phyloP scores from a whole-genome alignment of 495 filamentous ascomycete genomes.

The Annulohypoxylon stygium region DNA sequence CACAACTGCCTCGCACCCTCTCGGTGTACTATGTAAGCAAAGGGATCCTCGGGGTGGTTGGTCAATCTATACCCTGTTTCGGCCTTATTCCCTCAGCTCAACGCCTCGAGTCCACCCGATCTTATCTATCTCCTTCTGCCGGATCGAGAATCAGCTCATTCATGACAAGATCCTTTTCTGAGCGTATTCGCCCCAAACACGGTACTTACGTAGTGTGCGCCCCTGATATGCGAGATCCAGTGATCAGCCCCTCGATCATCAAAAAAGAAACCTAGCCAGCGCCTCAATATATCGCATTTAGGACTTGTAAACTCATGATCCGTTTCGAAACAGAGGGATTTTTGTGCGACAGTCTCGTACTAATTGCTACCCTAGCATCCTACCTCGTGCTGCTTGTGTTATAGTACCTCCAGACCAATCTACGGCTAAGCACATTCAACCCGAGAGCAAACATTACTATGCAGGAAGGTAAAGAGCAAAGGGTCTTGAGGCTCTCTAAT shows the following conservation, averaged over 20 bases:
- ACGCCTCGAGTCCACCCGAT: constrained; percentile 36
- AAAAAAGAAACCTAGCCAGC: constrained; percentile 27
- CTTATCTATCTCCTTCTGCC: constrained; percentile 27
- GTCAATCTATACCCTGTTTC: constrained; percentile 36
- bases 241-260: constrained; percentile 20
- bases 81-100: constrained; percentile 46
- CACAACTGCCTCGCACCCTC: constrained; percentile 37
- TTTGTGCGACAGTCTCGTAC: constrained; percentile 37
- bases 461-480: neutral
- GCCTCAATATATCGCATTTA: constrained; percentile 4
- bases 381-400: constrained; percentile 14
- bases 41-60: constrained; percentile 36
- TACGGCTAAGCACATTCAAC: constrained; percentile 23
- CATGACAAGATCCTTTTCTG: constrained; percentile 31
- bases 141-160: constrained; percentile 16
- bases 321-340: constrained; percentile 37
- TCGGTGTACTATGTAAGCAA: constrained; percentile 39
- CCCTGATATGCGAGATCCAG: constrained; percentile 4
- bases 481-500: constrained; percentile 4
- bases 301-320: constrained; percentile 21
- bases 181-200: constrained; percentile 31
- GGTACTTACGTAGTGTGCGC: constrained; percentile 6
- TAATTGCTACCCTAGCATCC: constrained; percentile 28
- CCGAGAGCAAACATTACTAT: constrained; percentile 17
- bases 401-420: neutral